Conservation (phyloP, 768 basidiomycete species). For the Tulasnella sp. region DNA sequence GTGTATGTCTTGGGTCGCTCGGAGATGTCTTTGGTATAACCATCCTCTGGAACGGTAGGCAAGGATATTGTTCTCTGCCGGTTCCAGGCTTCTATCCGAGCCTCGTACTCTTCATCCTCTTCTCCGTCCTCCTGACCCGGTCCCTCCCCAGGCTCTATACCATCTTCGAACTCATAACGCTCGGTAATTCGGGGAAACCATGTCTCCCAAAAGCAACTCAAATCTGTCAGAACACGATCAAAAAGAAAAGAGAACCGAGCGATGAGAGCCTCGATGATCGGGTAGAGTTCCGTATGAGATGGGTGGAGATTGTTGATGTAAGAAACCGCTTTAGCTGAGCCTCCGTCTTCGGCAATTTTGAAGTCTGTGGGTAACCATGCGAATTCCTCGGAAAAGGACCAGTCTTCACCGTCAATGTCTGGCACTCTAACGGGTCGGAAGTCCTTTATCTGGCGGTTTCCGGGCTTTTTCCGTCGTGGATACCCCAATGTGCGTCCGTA, state of each 20-base stretch:
- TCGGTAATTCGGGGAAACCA: not conserved
- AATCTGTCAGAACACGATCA: slow-evolving; percentile 28
- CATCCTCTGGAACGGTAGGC: not conserved
- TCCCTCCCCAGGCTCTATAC: not conserved
- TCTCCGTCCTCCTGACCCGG: not conserved
- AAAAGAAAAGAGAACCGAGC: slow-evolving; percentile 20
- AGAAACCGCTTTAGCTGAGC: not conserved
- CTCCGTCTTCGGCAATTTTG: not conserved
- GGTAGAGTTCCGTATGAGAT: slow-evolving; percentile 21
- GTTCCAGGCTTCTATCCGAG: not conserved
- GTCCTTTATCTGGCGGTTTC: not conserved
- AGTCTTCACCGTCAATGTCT: not conserved
- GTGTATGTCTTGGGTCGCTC: not conserved
- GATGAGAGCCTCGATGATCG: slow-evolving; percentile 7
- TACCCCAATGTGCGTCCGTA: slow-evolving; percentile 44
- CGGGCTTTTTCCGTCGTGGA: not conserved
- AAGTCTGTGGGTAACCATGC: slow-evolving; percentile 32
- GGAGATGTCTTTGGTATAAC: not conserved
- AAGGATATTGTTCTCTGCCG: not conserved
- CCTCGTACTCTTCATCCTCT: not conserved
- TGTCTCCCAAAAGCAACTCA: not conserved
- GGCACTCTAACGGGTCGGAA: not conserved
- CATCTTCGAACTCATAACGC: not conserved
- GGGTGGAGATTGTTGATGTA: slow-evolving; percentile 34
- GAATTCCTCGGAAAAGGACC: slow-evolving; percentile 16